Base-by-base conservation (phyloP, 1,284 basidiomycete species). In the Moniliophthora roreri region DNA sequence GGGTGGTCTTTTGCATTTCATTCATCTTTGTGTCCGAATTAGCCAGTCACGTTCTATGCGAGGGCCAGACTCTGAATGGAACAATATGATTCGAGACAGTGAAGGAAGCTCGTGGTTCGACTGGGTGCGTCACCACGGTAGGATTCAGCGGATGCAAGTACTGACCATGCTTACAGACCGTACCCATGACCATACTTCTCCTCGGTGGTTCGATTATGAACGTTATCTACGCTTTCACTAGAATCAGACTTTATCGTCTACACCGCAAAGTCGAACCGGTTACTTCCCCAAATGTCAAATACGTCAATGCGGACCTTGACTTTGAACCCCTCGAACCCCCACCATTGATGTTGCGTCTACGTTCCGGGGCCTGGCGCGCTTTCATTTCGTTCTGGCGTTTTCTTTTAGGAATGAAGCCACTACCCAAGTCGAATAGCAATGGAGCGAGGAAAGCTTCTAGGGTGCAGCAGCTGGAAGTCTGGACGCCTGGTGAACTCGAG, bases 401-500 rank as follows among this genome's bases (percentile, higher is more conserved):
- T 69, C 70, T 91, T 39, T 67, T 91, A 18, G 85, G 86, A 38
- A 69, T 88, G 62, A 76, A 76, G 41, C 77, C 78, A 32, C 28
- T 32, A 15, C 78, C 81, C 2, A 72, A 72, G 36, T n/a, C n/a
- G n/a, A 65, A 66, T n/a, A 68, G 72, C 40, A 69, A 73, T 34
- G 71, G 69, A 41, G 70, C 72, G 7, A 74, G 73, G 42, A 80
- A 73, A 60, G 71, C 69, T 5, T 68, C 73, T 3, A 72, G 69
- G 20, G 76, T 92, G 16, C 88, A 91, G 63, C 84, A 89, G 64
- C 70, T 93, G 50, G 83, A 88, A 55, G 76, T 89, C 37, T 93
- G 91, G 91, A 73, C 77, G 7, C 90, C 91, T 1, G 84, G 82
- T n/a, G 81, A 84, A 58, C 69, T 90, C 42, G 87, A 91, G 63